These are phyloP conservation scores for Caryopteris hybrid DNA, from an alignment of 305 asterid species.

Conservation along the genomic window DNA sequence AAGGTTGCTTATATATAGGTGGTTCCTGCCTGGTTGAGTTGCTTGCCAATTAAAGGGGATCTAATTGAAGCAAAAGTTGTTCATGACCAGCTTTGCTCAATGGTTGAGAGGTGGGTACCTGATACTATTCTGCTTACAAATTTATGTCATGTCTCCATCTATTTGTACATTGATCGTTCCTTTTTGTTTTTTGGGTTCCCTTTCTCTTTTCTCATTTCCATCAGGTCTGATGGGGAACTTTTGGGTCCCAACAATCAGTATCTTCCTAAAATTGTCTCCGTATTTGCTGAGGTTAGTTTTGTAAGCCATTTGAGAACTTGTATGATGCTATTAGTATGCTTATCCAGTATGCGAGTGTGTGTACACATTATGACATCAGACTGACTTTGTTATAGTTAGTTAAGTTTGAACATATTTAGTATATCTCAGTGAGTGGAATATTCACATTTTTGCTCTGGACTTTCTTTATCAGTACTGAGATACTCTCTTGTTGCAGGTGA, in stretches of 20 bases:
- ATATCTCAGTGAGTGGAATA: neutral
- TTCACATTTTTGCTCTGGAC: neutral
- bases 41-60: conserved; percentile 90
- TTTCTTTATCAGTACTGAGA: neutral
- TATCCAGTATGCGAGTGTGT: neutral
- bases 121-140: neutral
- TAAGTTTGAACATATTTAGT: too few species aligned
- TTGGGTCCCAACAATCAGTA: conserved; percentile 84
- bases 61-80: conserved; percentile 90
- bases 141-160: neutral
- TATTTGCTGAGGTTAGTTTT: conserved; percentile 79
- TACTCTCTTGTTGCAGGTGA: conserved; percentile 39
- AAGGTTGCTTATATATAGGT: conserved; percentile 39
- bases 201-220: conserved; percentile 10
- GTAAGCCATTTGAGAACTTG: neutral
- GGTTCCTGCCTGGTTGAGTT: conserved; percentile 91
- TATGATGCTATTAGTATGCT: neutral
- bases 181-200: neutral
- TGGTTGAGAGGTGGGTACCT: conserved; percentile 70
- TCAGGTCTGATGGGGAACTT: conserved; percentile 74
- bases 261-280: conserved; percentile 80
- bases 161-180: neutral
- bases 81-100: conserved; percentile 86
- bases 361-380: neutral
- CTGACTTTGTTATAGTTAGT: too few species aligned